Conservation (phyloP, 495 filamentous ascomycete genomes). For the Podospora pseudoanserina region DNA sequence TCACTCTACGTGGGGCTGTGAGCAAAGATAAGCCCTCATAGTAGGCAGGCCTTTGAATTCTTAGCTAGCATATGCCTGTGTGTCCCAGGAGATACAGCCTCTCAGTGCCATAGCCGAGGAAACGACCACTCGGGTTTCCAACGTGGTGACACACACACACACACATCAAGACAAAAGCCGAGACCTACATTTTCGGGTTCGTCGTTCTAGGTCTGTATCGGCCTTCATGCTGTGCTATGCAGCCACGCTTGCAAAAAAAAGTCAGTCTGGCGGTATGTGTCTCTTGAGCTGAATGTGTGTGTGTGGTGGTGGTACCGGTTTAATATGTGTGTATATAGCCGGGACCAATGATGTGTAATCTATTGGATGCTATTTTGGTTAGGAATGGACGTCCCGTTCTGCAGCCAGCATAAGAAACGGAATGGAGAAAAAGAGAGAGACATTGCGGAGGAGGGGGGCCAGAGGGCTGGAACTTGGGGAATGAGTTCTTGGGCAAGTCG, state of each 20-base stretch:
- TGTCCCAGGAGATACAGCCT: not conserved
- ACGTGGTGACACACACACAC: not conserved
- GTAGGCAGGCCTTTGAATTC: too few relatives aligned
- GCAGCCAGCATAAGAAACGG: not conserved
- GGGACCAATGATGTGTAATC: conserved; percentile 20
- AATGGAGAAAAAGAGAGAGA: not conserved
- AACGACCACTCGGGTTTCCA: not conserved
- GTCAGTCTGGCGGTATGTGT: not conserved
- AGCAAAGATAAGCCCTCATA: not conserved
- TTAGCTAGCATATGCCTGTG: not conserved
- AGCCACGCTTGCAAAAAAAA: not conserved
- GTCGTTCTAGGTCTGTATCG: not conserved
- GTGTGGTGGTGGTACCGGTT: conserved; percentile 20
- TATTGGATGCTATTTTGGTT: conserved; percentile 34
- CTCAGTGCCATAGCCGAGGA: not conserved
- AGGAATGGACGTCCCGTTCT: conserved; percentile 8
- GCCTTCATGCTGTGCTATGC: not conserved
- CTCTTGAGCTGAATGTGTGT: not conserved
- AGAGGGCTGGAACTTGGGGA: not conserved
- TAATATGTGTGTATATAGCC: conserved; percentile 30
- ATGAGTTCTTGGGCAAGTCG: not conserved
- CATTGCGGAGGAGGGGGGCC: not conserved
- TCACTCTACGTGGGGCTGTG: not conserved
- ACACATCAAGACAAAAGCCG: not conserved
- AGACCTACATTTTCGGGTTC: not conserved